Base-by-base conservation (phyloP, 2,329 filamentous ascomycete species). In the Scleromitrula shiraiana region DNA sequence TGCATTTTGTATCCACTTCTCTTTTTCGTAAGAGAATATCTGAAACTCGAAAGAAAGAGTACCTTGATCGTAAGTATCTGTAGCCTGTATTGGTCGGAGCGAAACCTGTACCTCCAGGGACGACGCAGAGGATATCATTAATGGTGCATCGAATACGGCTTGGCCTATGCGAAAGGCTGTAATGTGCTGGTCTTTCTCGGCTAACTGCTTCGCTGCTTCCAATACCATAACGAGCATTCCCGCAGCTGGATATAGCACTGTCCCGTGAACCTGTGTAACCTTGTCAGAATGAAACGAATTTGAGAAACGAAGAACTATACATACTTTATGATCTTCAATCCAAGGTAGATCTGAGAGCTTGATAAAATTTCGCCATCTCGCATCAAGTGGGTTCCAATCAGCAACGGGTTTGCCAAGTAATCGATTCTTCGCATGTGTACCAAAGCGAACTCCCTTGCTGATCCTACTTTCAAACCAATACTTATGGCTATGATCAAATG, bases 391-490 rank as follows among this genome's bases (percentile, higher is more conserved):
- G 9, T 52, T 56, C 8, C 41, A 53, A 32, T 51, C 60, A n/a
- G 54, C 32, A 1, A 55, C 46, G 1, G 37, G 52, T 5, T 55
- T 55, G 0, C 67, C 65, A 0, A 67, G 52, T 1, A 62, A 41
- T 15, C 56, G 54, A 30, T 71, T 67, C 10, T 71, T 67, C 2
- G 68, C 66, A 43, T 67, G 65, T 24, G 67, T 60, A n/a, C 72
- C 64, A 46, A 71, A 68, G 0, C 73, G 68, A 44, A 69, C 68
- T 12, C 68, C 64, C 12, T 62, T 57, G n/a, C 71, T 71, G 2
- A 73, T 58, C 35, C 72, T 68, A 1, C 72, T 72, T 52, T 79
- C 75, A 46, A 70, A 65, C 75, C 75, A 78, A 56, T 75, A 76
- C 0, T 55, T 61, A 23, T 67, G 69, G 14, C 62, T 58, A 48